Evolutionary conservation across 2,329 filamentous ascomycete genomes (phyloP), one percentile per base, ranked within the genome.

Genomic region (Thielaviopsis ethacetica): DNA sequence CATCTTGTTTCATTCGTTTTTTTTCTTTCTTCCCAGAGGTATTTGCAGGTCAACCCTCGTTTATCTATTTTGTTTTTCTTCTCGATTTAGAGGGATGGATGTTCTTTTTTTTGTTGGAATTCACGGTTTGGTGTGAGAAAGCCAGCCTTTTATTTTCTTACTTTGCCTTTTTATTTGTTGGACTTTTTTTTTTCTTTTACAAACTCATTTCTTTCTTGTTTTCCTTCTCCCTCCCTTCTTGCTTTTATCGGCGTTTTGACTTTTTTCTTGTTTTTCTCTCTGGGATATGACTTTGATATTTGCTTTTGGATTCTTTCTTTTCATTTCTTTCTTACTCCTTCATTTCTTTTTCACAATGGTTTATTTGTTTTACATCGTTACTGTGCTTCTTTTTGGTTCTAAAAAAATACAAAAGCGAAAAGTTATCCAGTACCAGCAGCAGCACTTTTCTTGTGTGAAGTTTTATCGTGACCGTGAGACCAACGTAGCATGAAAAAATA

Each of bases 51-150:
- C 38, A 44, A 44, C 38, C 38, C 38, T 44, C 38, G 27, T 51
- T 22, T 49, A 24, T 52, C 22, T 30, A 26, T 21, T 30, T 21
- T 55, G 34, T 22, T 50, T 26, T 52, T 30, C 7, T n/a, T 49
- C 22, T 19, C 19, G 3, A 52, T 17, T 34, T 34, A 10, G 30
- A 34, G 30, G 44, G 22, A 50, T 27, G 44, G 22, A 50, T 27
- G 19, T 21, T 52, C 56, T 59, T 59, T 58, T 58, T 56, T 49
- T 56, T 49, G 53, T 27, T 44, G 56, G 51, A 51, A 58, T 24
- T 24, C 22, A 9, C 26, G 17, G 21, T 26, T 34, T 34, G 30
- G 10, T 34, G 30, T 34, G 7, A 34, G 10, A 34, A 34, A 34
- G 10, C 7, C 7, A 27, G 9, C 4, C 26, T 9, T n/a, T n/a